phyloP scores from a whole-genome alignment of 352 stramenopile genomes.

The Chrysophaeum taylorii region DNA sequence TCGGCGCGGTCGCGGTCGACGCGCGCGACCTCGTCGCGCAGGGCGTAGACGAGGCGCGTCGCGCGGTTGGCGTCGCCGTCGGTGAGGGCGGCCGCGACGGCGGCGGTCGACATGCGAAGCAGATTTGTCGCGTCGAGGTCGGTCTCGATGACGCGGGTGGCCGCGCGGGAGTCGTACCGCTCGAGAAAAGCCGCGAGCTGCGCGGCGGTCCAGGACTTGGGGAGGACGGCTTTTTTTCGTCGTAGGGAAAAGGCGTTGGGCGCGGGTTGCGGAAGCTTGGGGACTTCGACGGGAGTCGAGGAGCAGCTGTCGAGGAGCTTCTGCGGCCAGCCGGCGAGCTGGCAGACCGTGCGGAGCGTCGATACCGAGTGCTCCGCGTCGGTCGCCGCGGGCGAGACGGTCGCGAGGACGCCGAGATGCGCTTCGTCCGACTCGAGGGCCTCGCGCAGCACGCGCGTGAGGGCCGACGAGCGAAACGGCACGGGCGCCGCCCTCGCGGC shows the following conservation, averaged over 20 bases:
- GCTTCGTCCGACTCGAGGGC: conserved; percentile 32
- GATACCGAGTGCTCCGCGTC: conserved; percentile 42
- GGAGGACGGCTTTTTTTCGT: not conserved
- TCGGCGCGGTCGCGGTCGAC: too few species aligned
- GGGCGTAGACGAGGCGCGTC: not conserved
- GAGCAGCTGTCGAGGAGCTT: not conserved
- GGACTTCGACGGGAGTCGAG: not conserved
- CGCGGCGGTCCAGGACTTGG: not conserved
- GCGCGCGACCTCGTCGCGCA: not conserved
- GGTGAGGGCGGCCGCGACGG: not conserved
- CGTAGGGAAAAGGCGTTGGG: not conserved
- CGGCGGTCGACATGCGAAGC: not conserved
- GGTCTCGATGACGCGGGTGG: not conserved
- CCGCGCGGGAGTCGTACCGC: not conserved
- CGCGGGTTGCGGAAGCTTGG: not conserved
- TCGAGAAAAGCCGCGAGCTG: not conserved
- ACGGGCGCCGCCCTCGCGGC: conserved; percentile 12
- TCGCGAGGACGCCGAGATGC: conserved; percentile 36
- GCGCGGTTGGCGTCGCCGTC: not conserved
- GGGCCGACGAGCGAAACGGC: conserved; percentile 30
- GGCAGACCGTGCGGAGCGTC: conserved; percentile 33
- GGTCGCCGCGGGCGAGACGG: conserved; percentile 34
- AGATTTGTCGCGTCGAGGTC: not conserved
- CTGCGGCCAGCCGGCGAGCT: not conserved
- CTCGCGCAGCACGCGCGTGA: conserved; percentile 38